Conservation (phyloP, 208 protist genomes). For the Angomonas deanei region DNA sequence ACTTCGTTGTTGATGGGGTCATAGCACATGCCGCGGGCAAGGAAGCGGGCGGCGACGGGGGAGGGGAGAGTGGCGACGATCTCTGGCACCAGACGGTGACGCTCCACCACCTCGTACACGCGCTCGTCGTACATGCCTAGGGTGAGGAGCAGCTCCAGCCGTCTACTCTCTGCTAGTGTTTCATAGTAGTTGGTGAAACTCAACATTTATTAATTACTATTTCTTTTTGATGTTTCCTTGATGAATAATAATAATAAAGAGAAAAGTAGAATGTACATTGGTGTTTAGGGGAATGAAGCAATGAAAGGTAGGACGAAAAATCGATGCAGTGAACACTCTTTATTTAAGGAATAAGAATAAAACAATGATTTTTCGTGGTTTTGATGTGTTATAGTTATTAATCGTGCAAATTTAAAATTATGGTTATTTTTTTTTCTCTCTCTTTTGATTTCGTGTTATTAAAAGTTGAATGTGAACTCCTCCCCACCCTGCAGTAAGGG, state of each 20-base stretch:
- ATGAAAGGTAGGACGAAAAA: no score
- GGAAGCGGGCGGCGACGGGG: slow-evolving; percentile 54
- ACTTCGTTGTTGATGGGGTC: slow-evolving; percentile 68
- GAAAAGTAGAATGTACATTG: not conserved
- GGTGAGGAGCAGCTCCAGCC: slow-evolving; percentile 45
- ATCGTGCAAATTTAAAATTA: not conserved
- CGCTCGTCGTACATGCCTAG: slow-evolving; percentile 84
- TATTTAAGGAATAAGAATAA: not conserved
- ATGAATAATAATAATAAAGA: not conserved
- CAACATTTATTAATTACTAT: slow-evolving; percentile 25
- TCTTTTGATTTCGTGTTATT: slow-evolving; percentile 5
- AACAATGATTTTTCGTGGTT: not conserved
- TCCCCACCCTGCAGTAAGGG: slow-evolving; percentile 51
- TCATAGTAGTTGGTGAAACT: slow-evolving; percentile 63
- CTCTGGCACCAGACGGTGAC: slow-evolving; percentile 43
- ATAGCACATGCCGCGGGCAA: slow-evolving; percentile 82
- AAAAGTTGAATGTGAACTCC: slow-evolving; percentile 79
- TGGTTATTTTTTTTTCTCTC: slow-evolving; percentile 9
- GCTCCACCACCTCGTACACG: slow-evolving; percentile 83
- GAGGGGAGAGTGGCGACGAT: slow-evolving; percentile 60
- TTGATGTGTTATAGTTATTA: no score
- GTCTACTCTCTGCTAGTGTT: slow-evolving; percentile 47
- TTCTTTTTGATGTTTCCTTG: not conserved
- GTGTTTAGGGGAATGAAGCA: no score
- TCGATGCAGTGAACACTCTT: not conserved